Evolutionary conservation across 2,329 filamentous ascomycete genomes (phyloP), one percentile per base, ranked within the genome.

Genomic region (Aspergillus sp.): DNA sequence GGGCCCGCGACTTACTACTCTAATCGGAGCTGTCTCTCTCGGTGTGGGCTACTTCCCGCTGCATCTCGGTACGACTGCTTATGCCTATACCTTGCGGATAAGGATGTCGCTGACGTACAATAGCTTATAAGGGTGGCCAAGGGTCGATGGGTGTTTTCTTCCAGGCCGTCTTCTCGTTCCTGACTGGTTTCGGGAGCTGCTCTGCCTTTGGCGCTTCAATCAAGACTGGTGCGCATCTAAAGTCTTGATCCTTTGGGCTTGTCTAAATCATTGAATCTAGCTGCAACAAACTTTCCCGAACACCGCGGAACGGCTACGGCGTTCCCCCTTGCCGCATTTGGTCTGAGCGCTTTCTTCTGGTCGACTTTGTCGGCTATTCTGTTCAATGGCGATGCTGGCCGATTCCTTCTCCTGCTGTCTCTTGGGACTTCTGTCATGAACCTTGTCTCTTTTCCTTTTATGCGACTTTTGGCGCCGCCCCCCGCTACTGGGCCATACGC

Each of bases 341-440:
- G 95, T 3, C 78, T 99, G 57, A 97, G 93, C 72, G 95, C 95
- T 55, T 95, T 99, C 77, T 96, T 98, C 79, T 99, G 97, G 77
- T 93, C 95, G 0, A 82, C 88, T 2, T 76, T 96, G 35, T 90
- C 91, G 21, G 85, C 86, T 17, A 70, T 96, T 47, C 79, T 91
- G 41, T 93, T 96, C 70, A 90, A 91, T 2, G 91, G 91, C 40
- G 87, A 96, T 67, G 95, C 92, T 1, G 88, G 89, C 55, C 84
- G 85, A 40, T 93, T 97, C 66, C 81, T 99, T 57, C 80, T 93
- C 62, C 79, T 98, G 27, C 81, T 99, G 41, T 87, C 92, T 3
- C 81, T 86, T 62, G 93, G 92, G 15, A 97, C 93, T 1, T 90
- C 88, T 60, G 76, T 83, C 49, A 81, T 98, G 66, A 88, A 89